Percentiles rank a stretch among this genome's conserved stretches.
These are phyloP conservation scores for Xylaria longipes DNA, from an alignment of 495 filamentous ascomycete species.

Conservation along the genomic window DNA sequence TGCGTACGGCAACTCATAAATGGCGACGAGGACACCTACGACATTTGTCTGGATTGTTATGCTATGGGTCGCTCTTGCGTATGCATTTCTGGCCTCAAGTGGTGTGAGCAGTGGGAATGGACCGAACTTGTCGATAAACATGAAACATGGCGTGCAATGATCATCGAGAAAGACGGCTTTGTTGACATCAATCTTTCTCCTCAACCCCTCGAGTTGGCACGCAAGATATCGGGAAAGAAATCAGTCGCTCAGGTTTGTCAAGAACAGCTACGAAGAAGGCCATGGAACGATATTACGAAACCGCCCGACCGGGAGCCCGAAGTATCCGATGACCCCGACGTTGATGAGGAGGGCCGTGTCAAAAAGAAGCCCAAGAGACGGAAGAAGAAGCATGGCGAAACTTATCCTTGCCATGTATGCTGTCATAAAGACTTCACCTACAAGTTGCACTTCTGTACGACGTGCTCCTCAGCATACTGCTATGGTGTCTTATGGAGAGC, in stretches of 20 bases:
- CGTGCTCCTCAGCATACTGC: constrained; percentile 77
- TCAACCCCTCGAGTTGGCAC: constrained; percentile 67
- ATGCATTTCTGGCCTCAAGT: constrained; percentile 82
- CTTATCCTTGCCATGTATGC: constrained; percentile 81
- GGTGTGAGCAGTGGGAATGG: constrained; percentile 94
- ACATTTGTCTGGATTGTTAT: constrained; percentile 97
- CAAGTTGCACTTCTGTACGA: constrained; percentile 79
- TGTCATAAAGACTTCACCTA: constrained; percentile 73
- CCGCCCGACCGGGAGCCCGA: constrained; percentile 47
- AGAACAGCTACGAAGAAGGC: constrained; percentile 76
- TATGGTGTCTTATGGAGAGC: constrained; percentile 88
- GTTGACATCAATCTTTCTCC: constrained; percentile 66
- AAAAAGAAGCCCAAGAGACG: constrained; percentile 54
- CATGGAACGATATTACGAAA: constrained; percentile 64
- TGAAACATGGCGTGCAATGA: constrained; percentile 78
- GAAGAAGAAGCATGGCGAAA: constrained; percentile 52
- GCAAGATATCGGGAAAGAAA: constrained; percentile 68
- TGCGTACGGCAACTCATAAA: constrained; percentile 67
- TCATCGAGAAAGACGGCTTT: constrained; percentile 69
- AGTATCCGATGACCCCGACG: constrained; percentile 51
- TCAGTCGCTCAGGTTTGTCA: constrained; percentile 89
- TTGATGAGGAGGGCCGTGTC: constrained; percentile 58
- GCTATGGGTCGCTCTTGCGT: constrained; percentile 89
- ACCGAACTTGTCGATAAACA: constrained; percentile 75
- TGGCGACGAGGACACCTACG: constrained; percentile 80